phyloP scores from a whole-genome alignment of 108 stramenopile species.

The Pseudonitzschia multistriata region DNA sequence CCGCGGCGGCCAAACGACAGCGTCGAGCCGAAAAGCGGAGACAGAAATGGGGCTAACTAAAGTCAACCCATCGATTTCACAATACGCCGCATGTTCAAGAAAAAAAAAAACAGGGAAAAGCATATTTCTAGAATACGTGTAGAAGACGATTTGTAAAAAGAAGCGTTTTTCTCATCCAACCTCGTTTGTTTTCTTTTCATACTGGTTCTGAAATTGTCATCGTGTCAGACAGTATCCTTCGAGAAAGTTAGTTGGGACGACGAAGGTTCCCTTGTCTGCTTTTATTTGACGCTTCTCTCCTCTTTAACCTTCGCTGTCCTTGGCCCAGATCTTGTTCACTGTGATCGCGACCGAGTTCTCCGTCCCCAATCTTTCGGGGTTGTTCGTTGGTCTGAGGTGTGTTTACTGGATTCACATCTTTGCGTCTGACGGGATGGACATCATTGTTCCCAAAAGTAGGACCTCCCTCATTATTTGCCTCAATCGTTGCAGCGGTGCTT shows the following conservation, averaged over 20 bases:
- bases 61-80: no score
- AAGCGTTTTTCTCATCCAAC: no score
- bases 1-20: constrained; percentile 32
- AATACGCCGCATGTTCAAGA: no score
- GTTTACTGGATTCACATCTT: background rate
- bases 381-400: background rate
- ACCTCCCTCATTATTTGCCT: background rate
- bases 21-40: constrained; percentile 51
- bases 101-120: background rate
- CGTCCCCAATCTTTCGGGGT: no score
- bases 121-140: no score
- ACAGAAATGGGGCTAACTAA: constrained; percentile 47
- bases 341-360: no score
- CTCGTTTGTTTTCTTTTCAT: no score
- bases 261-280: background rate
- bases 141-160: no score
- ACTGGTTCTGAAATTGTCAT: no score
- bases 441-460: background rate
- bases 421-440: background rate
- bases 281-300: background rate
- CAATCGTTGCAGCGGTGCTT: background rate
- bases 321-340: background rate
- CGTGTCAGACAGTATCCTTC: no score
- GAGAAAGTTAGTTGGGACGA: background rate
- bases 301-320: background rate